Percentiles rank a stretch among this genome's conserved stretches.
Conservation (phyloP, 2,329 filamentous ascomycete genomes). For the Trichoderma endophyticum region DNA sequence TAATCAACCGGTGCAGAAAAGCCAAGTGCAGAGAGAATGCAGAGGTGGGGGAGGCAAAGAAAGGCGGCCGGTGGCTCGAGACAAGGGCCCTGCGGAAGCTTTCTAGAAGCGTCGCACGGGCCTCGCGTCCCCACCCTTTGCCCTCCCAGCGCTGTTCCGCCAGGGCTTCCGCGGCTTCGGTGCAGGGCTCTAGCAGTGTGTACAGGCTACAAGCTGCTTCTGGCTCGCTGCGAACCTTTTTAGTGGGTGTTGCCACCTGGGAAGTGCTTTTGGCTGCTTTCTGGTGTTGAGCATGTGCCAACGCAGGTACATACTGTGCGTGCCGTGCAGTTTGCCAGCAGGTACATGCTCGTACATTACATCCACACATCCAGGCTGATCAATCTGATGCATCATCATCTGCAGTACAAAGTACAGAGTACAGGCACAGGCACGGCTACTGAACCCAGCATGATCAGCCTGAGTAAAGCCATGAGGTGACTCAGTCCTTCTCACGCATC, state of each 20-base stretch:
- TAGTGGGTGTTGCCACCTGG: neutral
- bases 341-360: neutral
- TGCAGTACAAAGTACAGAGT: too few relatives aligned
- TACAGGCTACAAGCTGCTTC: neutral
- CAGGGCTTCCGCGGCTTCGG: constrained; percentile 11
- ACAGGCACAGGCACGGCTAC: neutral
- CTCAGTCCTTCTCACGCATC: neutral
- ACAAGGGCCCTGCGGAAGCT: constrained; percentile 16
- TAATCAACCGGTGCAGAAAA: neutral
- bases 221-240: neutral
- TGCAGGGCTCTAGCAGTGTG: neutral
- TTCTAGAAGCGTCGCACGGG: constrained; percentile 25
- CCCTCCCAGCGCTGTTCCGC: constrained; percentile 13
- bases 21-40: neutral
- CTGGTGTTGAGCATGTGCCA: neutral
- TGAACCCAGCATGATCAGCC: neutral
- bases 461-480: neutral
- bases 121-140: constrained; percentile 15
- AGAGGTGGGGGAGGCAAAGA: neutral
- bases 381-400: neutral
- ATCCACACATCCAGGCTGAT: neutral
- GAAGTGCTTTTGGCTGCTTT: neutral
- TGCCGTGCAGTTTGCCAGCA: neutral
- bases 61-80: constrained; percentile 1
- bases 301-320: neutral